Evolutionary conservation across 495 filamentous ascomycete species (phyloP).

Genomic region (Durotheca rogersii): DNA sequence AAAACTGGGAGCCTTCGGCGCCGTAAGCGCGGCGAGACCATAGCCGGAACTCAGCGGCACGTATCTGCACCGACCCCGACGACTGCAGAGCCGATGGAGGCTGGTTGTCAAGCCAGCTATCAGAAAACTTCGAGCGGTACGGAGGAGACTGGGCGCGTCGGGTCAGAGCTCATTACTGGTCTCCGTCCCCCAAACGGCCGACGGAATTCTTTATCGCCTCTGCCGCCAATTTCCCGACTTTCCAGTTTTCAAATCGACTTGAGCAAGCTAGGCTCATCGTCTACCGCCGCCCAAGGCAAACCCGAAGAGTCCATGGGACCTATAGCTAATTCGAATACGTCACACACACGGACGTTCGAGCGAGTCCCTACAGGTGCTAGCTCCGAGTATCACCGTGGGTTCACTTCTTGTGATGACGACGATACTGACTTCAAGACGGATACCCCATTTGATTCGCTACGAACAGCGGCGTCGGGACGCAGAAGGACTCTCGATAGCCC

Average conservation of each 20-base stretch:
- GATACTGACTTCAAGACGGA: constrained; percentile 86
- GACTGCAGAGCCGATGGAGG: constrained; percentile 4
- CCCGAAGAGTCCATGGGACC: constrained; percentile 31
- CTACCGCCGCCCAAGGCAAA: constrained; percentile 26
- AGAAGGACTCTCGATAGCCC: constrained; percentile 55
- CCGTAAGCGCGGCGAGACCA: constrained; percentile 44
- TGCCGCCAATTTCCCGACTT: constrained; percentile 56
- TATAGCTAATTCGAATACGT: constrained; percentile 38
- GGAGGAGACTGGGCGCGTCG: constrained; percentile 15
- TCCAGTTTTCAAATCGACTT: constrained; percentile 60
- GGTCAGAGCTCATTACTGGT: constrained; percentile 26
- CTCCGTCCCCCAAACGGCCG: constrained; percentile 39
- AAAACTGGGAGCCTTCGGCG: constrained; percentile 51
- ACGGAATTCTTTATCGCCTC: constrained; percentile 55
- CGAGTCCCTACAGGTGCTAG: constrained; percentile 78
- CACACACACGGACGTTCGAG: constrained; percentile 57
- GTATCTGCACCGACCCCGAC: constrained; percentile 44
- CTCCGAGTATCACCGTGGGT: constrained; percentile 77
- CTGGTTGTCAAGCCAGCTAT: neutral
- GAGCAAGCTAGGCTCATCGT: constrained; percentile 45
- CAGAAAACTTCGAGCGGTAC: constrained; percentile 24
- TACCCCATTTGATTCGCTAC: constrained; percentile 86
- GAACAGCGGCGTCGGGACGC: constrained; percentile 72
- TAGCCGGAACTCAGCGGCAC: constrained; percentile 45
- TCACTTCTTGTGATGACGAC: constrained; percentile 77